Percentiles rank a stretch among this genome's conserved stretches.
Conservation (phyloP, 352 stramenopile species). For the Globisporangium perplexum region DNA sequence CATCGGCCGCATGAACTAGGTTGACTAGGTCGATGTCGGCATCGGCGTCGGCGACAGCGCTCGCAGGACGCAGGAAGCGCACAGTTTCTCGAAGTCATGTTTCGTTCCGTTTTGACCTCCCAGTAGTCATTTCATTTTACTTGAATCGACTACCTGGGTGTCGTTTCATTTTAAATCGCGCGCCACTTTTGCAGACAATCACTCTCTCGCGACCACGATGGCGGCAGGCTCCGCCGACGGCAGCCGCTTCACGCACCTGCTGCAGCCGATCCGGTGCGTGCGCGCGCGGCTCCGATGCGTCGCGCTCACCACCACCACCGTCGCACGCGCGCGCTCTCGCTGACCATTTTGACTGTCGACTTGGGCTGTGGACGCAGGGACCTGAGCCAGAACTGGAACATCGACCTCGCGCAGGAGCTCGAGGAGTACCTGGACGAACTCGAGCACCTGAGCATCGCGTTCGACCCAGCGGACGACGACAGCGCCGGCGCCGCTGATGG, state of each 20-base stretch:
- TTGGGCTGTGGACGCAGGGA: slow-evolving; percentile 34
- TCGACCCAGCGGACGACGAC: slow-evolving; percentile 37
- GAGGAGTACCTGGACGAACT: slow-evolving; percentile 90
- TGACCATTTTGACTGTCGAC: background rate
- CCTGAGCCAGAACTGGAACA: slow-evolving; percentile 90
- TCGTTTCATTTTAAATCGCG: background rate
- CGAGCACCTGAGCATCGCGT: slow-evolving; percentile 61
- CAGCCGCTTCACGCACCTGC: slow-evolving; percentile 73
- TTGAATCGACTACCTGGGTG: background rate
- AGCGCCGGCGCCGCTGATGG: background rate
- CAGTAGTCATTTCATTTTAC: too few relatives aligned
- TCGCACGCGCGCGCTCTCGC: background rate
- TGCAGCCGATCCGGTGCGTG: slow-evolving; percentile 79
- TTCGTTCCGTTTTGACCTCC: too few relatives aligned
- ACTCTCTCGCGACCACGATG: background rate
- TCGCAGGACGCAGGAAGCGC: too few relatives aligned
- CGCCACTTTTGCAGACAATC: background rate
- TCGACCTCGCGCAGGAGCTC: slow-evolving; percentile 85
- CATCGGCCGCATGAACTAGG: slow-evolving; percentile 92
- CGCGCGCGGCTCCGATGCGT: background rate
- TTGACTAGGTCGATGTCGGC: too few relatives aligned
- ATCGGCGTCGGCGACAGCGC: too few relatives aligned
- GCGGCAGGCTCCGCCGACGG: slow-evolving; percentile 5
- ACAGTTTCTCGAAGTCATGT: too few relatives aligned
- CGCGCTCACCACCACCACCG: background rate